A percentile compares a stretch with the other conserved stretches of the same genome.
phyloP scores from a whole-genome alignment of 1,284 basidiomycete genomes.

The Heterobasidion irregulare region DNA sequence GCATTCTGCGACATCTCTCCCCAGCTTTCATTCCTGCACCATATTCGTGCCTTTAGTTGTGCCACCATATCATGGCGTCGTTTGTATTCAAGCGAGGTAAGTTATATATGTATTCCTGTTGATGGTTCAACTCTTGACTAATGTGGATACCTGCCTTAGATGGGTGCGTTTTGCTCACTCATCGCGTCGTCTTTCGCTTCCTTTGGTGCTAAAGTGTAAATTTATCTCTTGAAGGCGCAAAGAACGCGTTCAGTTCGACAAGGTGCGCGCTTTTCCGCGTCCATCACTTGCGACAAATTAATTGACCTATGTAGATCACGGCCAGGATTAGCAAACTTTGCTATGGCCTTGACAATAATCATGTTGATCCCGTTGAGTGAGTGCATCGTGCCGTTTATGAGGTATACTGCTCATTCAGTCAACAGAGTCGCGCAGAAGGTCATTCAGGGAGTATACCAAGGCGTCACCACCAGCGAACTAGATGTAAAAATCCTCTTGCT shows the following conservation, averaged over 20 bases:
- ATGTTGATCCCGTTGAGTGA: conserved; percentile 91
- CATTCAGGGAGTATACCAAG: conserved; percentile 90
- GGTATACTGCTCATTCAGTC: neutral
- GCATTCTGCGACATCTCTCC: neutral
- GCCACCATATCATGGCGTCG: conserved; percentile 8
- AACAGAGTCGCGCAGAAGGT: conserved; percentile 87
- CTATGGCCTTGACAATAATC: conserved; percentile 91
- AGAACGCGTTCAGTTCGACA: conserved; percentile 84
- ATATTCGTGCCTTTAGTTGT: neutral
- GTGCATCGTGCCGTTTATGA: conserved; percentile 18
- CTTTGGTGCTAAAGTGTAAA: neutral
- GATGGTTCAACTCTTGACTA: neutral
- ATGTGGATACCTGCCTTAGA: conserved; percentile 4
- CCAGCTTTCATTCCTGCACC: neutral
- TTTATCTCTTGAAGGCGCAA: conserved; percentile 49
- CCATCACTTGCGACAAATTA: conserved; percentile 9
- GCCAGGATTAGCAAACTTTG: conserved; percentile 92
- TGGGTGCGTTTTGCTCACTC: conserved; percentile 7
- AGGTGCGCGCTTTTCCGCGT: conserved; percentile 37
- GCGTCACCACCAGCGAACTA: conserved; percentile 95
- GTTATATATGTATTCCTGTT: neutral
- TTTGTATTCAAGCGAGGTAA: conserved; percentile 17
- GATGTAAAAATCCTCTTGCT: conserved; percentile 64
- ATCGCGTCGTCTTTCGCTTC: neutral
- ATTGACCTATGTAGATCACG: conserved; percentile 55